phyloP scores from a whole-genome alignment of 202 grass and related monocot genomes.

The Schoenoplectus triqueter region DNA sequence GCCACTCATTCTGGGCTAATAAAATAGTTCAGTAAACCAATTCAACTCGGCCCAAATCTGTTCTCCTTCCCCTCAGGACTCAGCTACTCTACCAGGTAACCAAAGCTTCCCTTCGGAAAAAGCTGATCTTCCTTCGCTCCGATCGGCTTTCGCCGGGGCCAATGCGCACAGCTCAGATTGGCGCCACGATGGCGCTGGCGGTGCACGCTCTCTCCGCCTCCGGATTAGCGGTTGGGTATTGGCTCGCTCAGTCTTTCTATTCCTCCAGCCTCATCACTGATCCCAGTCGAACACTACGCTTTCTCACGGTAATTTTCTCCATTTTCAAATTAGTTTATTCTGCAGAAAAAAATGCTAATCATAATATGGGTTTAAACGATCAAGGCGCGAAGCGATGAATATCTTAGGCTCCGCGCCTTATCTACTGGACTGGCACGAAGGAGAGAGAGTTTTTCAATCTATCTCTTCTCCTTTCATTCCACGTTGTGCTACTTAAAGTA shows the following conservation, averaged over 20 bases:
- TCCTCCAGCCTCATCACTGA: constrained; percentile 51
- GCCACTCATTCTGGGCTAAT: not conserved
- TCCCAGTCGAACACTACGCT: constrained; percentile 54
- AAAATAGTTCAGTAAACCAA: not conserved
- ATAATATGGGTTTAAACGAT: too few species aligned
- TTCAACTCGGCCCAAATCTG: not conserved
- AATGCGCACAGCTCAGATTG: constrained; percentile 29
- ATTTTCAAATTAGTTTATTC: too few species aligned
- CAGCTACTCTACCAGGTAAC: not conserved
- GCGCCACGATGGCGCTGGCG: constrained; percentile 26
- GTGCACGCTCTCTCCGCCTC: constrained; percentile 56
- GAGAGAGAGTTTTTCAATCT: not conserved
- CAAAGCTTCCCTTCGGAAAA: not conserved
- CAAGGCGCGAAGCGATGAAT: too few species aligned
- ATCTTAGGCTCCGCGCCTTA: too few species aligned
- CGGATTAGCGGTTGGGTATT: constrained; percentile 48
- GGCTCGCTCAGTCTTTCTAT: constrained; percentile 34
- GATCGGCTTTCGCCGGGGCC: not conserved
- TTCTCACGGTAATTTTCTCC: constrained; percentile 84
- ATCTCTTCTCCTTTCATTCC: not conserved
- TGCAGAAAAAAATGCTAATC: too few species aligned
- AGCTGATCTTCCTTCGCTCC: not conserved
- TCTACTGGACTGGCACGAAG: too few species aligned
- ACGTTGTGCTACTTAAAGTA: not conserved
- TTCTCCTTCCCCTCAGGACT: not conserved